Conservation (phyloP, 176 grass and related monocot species). For the Avena atlantica region DNA sequence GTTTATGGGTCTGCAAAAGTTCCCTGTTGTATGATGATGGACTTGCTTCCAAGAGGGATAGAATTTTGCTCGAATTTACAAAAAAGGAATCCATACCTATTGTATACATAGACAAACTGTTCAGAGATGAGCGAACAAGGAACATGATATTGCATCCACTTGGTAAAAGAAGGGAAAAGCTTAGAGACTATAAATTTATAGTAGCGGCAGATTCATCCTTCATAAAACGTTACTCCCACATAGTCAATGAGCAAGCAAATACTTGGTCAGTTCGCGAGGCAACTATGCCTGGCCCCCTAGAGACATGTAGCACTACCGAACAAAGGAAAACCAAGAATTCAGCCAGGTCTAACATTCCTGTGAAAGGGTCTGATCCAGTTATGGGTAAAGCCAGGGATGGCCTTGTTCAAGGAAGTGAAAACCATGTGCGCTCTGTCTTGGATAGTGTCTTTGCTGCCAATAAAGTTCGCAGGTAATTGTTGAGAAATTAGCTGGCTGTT, state of each 20-base stretch:
- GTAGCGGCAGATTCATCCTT: conserved; percentile 57
- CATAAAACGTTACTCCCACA: conserved; percentile 54
- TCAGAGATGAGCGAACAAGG: not conserved
- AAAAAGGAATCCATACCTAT: conserved; percentile 50
- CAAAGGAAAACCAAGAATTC: conserved; percentile 43
- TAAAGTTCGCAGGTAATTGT: conserved; percentile 68
- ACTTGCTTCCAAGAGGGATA: conserved; percentile 56
- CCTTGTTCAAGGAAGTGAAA: conserved; percentile 45
- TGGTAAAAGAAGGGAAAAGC: conserved; percentile 50
- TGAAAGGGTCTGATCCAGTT: conserved; percentile 40
- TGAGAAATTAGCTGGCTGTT: not conserved
- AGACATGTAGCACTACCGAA: not conserved
- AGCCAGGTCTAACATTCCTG: conserved; percentile 24
- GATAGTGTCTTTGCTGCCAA: conserved; percentile 53
- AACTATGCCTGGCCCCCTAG: conserved; percentile 11
- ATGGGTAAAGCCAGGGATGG: conserved; percentile 42
- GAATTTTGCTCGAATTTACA: conserved; percentile 58
- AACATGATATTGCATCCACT: conserved; percentile 45
- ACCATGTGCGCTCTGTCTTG: conserved; percentile 46
- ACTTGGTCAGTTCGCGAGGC: conserved; percentile 53
- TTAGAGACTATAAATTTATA: conserved; percentile 69
- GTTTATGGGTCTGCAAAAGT: conserved; percentile 81
- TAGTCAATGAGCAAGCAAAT: conserved; percentile 64
- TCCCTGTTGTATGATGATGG: conserved; percentile 64
- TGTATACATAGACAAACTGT: conserved; percentile 11